phyloP scores from a whole-genome alignment of 2,329 filamentous ascomycete genomes.

The Venturiaceae sp. region DNA sequence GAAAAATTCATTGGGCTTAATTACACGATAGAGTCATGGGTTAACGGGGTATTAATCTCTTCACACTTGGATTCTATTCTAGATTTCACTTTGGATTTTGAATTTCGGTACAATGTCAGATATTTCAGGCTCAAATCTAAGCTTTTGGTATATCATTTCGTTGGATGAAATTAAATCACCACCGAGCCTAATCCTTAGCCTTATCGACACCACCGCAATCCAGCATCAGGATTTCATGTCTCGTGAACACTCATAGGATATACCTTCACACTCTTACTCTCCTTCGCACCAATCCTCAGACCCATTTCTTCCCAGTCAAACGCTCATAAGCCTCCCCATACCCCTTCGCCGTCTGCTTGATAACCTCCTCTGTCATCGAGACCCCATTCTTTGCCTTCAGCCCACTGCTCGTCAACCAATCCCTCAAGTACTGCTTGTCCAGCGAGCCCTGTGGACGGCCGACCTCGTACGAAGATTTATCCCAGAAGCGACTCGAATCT shows the following conservation, averaged over 20 bases:
- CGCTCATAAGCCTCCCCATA: conserved; percentile 68
- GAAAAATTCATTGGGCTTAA: too few relatives aligned
- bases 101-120: too few relatives aligned
- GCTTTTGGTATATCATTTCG: too few relatives aligned
- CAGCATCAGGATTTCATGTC: not conserved
- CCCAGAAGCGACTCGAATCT: conserved; percentile 73
- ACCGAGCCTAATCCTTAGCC: too few relatives aligned
- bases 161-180: too few relatives aligned
- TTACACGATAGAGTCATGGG: too few relatives aligned
- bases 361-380: conserved; percentile 61
- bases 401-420: conserved; percentile 68
- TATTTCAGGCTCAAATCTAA: too few relatives aligned
- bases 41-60: too few relatives aligned
- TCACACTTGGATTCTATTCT: too few relatives aligned
- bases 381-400: conserved; percentile 69
- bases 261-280: not conserved
- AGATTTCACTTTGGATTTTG: too few relatives aligned
- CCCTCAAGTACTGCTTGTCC: conserved; percentile 67
- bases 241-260: not conserved
- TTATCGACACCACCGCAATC: too few relatives aligned
- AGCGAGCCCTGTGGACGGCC: conserved; percentile 74
- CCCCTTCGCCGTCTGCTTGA: conserved; percentile 56
- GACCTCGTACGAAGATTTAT: conserved; percentile 58
- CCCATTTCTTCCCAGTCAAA: conserved; percentile 49
- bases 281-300: not conserved